These are phyloP conservation scores for Bruguiera gymnorhiza DNA, from an alignment of 345 rosid genomes.

Conservation along the genomic window DNA sequence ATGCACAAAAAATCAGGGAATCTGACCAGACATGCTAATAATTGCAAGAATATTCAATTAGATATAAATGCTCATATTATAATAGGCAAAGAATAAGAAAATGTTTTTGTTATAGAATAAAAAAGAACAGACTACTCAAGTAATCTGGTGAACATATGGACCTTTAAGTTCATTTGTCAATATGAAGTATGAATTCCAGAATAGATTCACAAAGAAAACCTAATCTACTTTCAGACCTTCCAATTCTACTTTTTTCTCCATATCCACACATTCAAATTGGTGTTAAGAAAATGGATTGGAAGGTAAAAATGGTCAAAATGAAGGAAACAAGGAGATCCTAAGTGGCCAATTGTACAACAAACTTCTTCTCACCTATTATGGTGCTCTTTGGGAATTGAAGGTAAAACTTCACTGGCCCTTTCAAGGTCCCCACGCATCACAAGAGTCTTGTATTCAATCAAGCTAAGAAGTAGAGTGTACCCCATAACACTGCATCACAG, in stretches of 20 bases:
- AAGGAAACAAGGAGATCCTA: neutral
- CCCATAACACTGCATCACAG: conserved; percentile 63
- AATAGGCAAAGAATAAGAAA: too few relatives aligned
- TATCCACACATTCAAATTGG: neutral
- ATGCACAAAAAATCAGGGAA: neutral
- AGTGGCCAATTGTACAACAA: neutral
- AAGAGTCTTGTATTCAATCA: conserved; percentile 92
- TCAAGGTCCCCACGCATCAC: conserved; percentile 93
- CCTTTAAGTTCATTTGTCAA: neutral
- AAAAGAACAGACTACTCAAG: neutral
- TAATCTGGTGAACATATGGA: neutral
- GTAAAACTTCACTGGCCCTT: conserved; percentile 72
- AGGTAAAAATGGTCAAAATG: neutral
- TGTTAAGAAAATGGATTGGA: neutral
- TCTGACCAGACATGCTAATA: neutral
- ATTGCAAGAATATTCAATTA: neutral
- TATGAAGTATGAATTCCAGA: neutral
- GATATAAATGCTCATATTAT: too few relatives aligned
- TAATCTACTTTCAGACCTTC: neutral
- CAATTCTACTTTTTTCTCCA: neutral
- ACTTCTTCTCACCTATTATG: conserved; percentile 61
- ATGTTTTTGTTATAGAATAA: neutral
- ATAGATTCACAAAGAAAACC: neutral
- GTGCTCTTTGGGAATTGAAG: conserved; percentile 82
- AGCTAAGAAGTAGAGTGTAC: conserved; percentile 77